A percentile compares a stretch with the other conserved stretches of the same genome.
Evolutionary conservation across 768 basidiomycete genomes (phyloP).

Genomic region (Termitomyces sp.): DNA sequence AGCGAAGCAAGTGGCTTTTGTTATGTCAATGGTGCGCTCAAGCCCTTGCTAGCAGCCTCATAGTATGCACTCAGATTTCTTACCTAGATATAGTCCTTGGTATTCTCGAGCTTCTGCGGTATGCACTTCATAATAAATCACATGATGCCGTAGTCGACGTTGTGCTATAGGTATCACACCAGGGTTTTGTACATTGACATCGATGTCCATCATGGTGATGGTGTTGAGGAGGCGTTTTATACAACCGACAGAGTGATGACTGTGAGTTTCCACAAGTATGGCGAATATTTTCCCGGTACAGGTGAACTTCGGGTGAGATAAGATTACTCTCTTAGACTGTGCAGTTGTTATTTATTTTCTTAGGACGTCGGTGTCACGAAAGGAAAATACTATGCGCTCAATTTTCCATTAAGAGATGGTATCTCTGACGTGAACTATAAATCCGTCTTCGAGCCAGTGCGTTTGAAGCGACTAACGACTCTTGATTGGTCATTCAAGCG

Average conservation of each 20-base stretch:
- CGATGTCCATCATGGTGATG: conserved; percentile 98
- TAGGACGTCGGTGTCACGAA: conserved; percentile 92
- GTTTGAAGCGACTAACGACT: conserved; percentile 19
- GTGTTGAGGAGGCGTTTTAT: conserved; percentile 99
- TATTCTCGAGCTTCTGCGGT: conserved; percentile 90
- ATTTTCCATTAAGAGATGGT: conserved; percentile 93
- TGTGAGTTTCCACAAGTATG: conserved; percentile 96
- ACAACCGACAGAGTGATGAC: conserved; percentile 99
- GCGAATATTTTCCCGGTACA: conserved; percentile 98
- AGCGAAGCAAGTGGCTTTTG: conserved; percentile 99
- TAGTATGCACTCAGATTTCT: background rate
- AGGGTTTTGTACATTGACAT: conserved; percentile 98
- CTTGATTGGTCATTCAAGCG: background rate
- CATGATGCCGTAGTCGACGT: background rate
- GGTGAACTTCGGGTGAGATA: conserved; percentile 83
- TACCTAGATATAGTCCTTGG: conserved; percentile 92
- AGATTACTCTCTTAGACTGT: background rate
- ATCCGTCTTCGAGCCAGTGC: conserved; percentile 90
- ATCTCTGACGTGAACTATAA: conserved; percentile 94
- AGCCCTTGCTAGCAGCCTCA: background rate
- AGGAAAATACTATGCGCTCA: conserved; percentile 90
- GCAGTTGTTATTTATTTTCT: conserved; percentile 7
- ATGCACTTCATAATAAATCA: conserved; percentile 11
- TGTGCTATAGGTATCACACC: conserved; percentile 67
- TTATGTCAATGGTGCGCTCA: conserved; percentile 82